Evolutionary conservation across 768 basidiomycete genomes (phyloP).

Genomic region (Albatrellus ellisii): DNA sequence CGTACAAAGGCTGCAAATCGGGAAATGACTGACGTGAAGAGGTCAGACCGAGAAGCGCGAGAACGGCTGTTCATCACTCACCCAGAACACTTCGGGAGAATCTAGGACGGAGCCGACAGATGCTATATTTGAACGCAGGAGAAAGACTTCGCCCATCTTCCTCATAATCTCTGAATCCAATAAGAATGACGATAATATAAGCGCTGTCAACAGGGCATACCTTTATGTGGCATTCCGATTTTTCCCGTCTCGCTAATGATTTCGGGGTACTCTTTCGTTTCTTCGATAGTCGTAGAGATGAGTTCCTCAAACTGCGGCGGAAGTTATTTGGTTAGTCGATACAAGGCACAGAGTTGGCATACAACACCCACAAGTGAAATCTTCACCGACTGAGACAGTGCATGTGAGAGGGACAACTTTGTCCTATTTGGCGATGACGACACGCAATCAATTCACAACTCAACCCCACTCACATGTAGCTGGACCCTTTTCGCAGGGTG

Average conservation of each 20-base stretch:
- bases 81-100: slow-evolving; percentile 95
- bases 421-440: slow-evolving; percentile 44
- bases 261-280: slow-evolving; percentile 93
- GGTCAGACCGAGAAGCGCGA: slow-evolving; percentile 3
- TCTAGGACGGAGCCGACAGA: slow-evolving; percentile 95
- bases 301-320: slow-evolving; percentile 70
- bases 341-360: background rate
- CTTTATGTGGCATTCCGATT: slow-evolving; percentile 81
- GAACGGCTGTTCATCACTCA: slow-evolving; percentile 30
- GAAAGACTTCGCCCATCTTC: slow-evolving; percentile 90
- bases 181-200: background rate
- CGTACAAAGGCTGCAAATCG: slow-evolving; percentile 90
- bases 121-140: slow-evolving; percentile 87
- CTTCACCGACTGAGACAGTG: slow-evolving; percentile 92
- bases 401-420: slow-evolving; percentile 88
- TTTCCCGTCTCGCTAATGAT: slow-evolving; percentile 89
- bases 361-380: slow-evolving; percentile 61
- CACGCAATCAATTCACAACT: slow-evolving; percentile 9
- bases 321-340: background rate
- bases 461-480: slow-evolving; percentile 67
- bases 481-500: slow-evolving; percentile 84
- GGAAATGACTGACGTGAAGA: slow-evolving; percentile 60
- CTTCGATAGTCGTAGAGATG: slow-evolving; percentile 87
- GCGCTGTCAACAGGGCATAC: slow-evolving; percentile 20
- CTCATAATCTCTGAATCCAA: slow-evolving; percentile 75